These are phyloP conservation scores for Tulasnella calospora DNA, from an alignment of 768 basidiomycete species.

Conservation along the genomic window DNA sequence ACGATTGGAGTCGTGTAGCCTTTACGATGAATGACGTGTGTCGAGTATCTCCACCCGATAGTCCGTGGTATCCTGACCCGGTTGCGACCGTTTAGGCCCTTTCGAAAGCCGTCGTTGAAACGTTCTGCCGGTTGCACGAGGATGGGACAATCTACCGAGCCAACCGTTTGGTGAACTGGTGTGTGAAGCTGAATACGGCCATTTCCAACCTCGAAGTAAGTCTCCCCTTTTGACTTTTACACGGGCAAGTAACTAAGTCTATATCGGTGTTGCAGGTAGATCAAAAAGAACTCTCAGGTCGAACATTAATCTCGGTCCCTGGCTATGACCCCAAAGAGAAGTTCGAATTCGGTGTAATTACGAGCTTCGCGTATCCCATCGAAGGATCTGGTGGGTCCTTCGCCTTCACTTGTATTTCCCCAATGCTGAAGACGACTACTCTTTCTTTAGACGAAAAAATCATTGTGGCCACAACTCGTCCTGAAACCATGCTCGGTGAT, in stretches of 20 bases:
- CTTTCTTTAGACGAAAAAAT: constrained; percentile 76
- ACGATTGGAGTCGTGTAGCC: constrained; percentile 89
- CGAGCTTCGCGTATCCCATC: constrained; percentile 91
- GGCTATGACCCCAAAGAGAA: constrained; percentile 94
- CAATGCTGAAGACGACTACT: not conserved
- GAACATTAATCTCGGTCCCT: constrained; percentile 82
- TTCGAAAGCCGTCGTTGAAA: constrained; percentile 84
- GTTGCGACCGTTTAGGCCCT: constrained; percentile 46
- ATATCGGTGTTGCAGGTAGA: constrained; percentile 58
- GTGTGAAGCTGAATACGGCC: constrained; percentile 90
- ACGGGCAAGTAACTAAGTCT: not conserved
- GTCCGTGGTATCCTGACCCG: not conserved
- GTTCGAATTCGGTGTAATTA: constrained; percentile 95
- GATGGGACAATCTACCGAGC: constrained; percentile 91
- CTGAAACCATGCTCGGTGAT: constrained; percentile 98
- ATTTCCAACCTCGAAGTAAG: constrained; percentile 92
- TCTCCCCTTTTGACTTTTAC: not conserved
- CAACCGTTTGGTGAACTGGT: constrained; percentile 97
- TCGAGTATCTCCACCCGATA: constrained; percentile 3
- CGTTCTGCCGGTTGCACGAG: constrained; percentile 86
- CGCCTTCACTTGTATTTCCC: not conserved
- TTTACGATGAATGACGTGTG: constrained; percentile 91
- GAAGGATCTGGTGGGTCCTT: constrained; percentile 64
- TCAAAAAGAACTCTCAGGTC: constrained; percentile 79
- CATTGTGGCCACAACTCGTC: constrained; percentile 93